Base-by-base conservation (phyloP, 768 basidiomycete genomes). In the Amyloporia xantha region DNA sequence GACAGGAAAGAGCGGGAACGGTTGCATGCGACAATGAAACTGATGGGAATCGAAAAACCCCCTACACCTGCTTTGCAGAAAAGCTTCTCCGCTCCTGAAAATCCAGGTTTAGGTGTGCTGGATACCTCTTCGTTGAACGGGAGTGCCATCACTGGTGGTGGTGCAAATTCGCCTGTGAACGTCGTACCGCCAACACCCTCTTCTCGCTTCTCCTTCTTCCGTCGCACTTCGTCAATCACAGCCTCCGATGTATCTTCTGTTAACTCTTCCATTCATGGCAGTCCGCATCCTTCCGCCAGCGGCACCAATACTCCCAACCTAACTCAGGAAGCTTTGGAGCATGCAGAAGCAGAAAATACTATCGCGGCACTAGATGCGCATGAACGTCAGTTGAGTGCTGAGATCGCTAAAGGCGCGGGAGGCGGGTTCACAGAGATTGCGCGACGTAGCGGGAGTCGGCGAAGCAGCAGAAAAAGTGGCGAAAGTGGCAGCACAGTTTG, bases 21-120 rank as follows among this genome's bases (percentile, higher is more conserved):
- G 13, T 72, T 97, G 47, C 76, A 86, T 54, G 91, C 91, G 13
- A 91, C 91, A 23, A 88, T 98, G 87, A 90, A 91, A 63, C 70
- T 95, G 24, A 91, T 94, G 85, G 95, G 95, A 4, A 90, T 95
- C 52, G 82, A 79, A 41, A 71, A 86, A 64, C 81, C 84, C 25
- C 62, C 71, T n/a, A 61, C 71, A 27, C 69, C 66, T 11, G 47
- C 50, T 12, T 60, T 69, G 52, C 69, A 69, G 59, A 74, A 73
- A 52, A 69, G 67, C 54, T 62, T 61, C 50, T 68, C 71, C 15
- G 66, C 71, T 13, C 72, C 74, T 2, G 57, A 45, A 12, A 47
- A 47, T 3, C 40, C 42, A 20, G 35, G 19, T 1, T 12, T 44
- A 25, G 19, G 33, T 21, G 40, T 33, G 25, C 24, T 26, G 15